Percentiles rank a stretch among this genome's conserved stretches.
phyloP scores from a whole-genome alignment of 768 basidiomycete genomes.

The Calocera cornea region DNA sequence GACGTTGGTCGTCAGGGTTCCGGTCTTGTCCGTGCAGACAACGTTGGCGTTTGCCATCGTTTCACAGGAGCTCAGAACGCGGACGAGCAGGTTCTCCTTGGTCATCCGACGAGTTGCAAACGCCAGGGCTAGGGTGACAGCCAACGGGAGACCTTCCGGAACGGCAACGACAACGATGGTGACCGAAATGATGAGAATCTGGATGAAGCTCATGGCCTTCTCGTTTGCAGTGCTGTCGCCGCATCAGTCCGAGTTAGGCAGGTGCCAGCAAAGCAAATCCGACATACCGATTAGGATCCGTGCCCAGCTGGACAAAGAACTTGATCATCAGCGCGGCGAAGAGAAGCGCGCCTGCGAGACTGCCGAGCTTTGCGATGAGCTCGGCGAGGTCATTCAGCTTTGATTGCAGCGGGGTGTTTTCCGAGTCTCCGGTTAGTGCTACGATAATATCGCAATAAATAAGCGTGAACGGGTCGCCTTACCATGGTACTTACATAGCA shows the following conservation, averaged over 20 bases:
- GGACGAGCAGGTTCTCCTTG: constrained; percentile 83
- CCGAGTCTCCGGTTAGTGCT: constrained; percentile 78
- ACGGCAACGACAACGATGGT: constrained; percentile 82
- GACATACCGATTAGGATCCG: constrained; percentile 42
- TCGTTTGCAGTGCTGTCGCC: constrained; percentile 47
- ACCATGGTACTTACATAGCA: constrained; percentile 69
- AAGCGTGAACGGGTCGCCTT: background rate
- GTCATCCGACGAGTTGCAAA: constrained; percentile 99
- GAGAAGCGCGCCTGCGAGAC: constrained; percentile 62
- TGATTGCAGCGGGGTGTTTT: constrained; percentile 83
- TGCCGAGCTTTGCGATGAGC: constrained; percentile 84
- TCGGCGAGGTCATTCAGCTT: constrained; percentile 93
- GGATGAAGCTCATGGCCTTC: constrained; percentile 81
- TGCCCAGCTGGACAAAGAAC: constrained; percentile 81
- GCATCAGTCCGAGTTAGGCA: constrained; percentile 5
- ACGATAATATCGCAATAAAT: constrained; percentile 4
- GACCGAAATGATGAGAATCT: constrained; percentile 88
- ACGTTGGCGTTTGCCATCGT: constrained; percentile 98
- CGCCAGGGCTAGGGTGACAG: constrained; percentile 89
- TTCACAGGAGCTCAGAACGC: constrained; percentile 91
- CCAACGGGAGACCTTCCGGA: constrained; percentile 86
- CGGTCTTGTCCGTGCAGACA: constrained; percentile 91
- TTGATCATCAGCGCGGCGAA: constrained; percentile 81
- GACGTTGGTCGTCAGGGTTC: constrained; percentile 85
- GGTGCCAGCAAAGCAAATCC: background rate